A percentile compares a stretch with the other conserved stretches of the same genome.
Conservation (phyloP, 208 protist species). For the Entamoeba invadens region DNA sequence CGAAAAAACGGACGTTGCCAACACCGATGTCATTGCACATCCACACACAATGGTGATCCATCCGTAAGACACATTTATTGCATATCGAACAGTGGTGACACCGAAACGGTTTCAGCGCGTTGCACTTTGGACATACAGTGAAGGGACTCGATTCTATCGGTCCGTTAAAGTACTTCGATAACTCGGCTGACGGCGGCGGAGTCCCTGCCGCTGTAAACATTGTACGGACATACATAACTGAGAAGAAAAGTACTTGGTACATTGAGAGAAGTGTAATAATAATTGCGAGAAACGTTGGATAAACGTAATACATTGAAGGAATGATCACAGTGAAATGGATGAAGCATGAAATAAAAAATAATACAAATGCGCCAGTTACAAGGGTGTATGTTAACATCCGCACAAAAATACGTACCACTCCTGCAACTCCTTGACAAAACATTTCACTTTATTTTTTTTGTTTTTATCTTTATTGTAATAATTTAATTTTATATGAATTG, state of each 20-base stretch:
- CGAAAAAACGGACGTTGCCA: background rate
- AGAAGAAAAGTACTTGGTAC: background rate
- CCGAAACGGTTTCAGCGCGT: conserved; percentile 2
- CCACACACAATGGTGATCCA: conserved; percentile 52
- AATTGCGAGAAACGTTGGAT: background rate
- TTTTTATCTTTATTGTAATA: no score
- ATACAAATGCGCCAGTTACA: background rate
- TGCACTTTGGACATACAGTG: background rate
- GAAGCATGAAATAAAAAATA: background rate
- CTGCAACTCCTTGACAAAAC: no score
- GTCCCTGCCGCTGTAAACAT: background rate
- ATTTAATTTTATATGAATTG: no score
- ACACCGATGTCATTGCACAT: background rate
- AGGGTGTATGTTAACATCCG: no score
- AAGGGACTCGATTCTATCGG: background rate
- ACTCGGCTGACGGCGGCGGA: background rate
- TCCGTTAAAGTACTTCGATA: background rate
- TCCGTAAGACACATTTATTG: conserved; percentile 40
- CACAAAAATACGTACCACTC: no score
- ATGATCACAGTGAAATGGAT: background rate
- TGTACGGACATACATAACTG: background rate
- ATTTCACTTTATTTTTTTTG: no score
- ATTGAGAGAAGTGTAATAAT: background rate
- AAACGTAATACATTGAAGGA: background rate
- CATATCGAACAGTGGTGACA: conserved; percentile 44